A percentile compares a stretch with the other conserved stretches of the same genome.
phyloP scores from a whole-genome alignment of 805 yeast genomes.

The Ogataea zsoltii region DNA sequence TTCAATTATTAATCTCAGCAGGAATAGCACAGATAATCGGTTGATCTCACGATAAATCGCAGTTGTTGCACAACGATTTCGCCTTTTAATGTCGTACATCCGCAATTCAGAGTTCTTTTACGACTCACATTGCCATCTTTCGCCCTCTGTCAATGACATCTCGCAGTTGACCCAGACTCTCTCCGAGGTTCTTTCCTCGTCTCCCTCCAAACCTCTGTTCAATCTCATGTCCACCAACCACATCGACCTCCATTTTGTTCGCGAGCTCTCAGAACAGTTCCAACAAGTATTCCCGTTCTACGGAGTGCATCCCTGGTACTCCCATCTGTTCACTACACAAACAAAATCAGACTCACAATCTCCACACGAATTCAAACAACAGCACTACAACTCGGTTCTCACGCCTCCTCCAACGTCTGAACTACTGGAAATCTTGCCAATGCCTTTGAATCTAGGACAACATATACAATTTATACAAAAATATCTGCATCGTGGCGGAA shows the following conservation, averaged over 20 bases:
- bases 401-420: constrained; percentile 38
- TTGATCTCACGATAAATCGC: too few relatives aligned
- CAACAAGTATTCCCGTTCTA: constrained; percentile 45
- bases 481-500: constrained; percentile 40
- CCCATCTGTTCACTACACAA: constrained; percentile 57
- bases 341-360: constrained; percentile 10
- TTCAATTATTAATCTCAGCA: not conserved
- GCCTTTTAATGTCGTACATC: too few relatives aligned
- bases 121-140: constrained; percentile 45
- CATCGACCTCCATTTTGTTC: constrained; percentile 35
- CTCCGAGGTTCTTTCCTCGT: not conserved
- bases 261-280: constrained; percentile 16
- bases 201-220: constrained; percentile 10
- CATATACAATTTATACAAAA: constrained; percentile 37
- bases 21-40: too few relatives aligned
- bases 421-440: constrained; percentile 55
- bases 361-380: constrained; percentile 34
- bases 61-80: too few relatives aligned
- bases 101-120: constrained; percentile 14
- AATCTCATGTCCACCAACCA: constrained; percentile 52
- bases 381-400: constrained; percentile 62
- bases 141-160: constrained; percentile 21
- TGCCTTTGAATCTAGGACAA: constrained; percentile 48
- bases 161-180: constrained; percentile 9
- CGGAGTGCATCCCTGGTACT: constrained; percentile 94